Evolutionary conservation across 2,329 filamentous ascomycete genomes (phyloP).

Genomic region (Zymoseptoria tritici): DNA sequence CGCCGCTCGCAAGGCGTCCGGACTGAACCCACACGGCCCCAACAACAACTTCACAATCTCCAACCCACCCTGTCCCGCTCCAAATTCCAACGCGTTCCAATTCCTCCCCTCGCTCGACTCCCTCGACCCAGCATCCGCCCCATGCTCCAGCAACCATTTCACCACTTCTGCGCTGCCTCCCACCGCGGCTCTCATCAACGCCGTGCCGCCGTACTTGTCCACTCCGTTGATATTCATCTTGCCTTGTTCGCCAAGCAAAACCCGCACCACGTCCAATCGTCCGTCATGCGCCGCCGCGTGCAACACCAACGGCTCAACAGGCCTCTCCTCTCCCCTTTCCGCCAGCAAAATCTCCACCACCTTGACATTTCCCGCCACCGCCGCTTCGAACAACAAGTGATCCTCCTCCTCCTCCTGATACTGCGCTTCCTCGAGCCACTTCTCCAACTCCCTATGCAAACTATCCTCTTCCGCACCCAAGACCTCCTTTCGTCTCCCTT

Average conservation of each 20-base stretch:
- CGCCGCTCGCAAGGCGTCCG: conserved; percentile 5
- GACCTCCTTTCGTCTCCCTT: conserved; percentile 1
- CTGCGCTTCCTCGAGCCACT: conserved; percentile 2
- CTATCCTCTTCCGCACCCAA: neutral
- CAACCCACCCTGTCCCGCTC: conserved; percentile 1
- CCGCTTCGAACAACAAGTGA: neutral
- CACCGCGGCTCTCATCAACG: conserved; percentile 11
- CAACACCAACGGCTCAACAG: neutral
- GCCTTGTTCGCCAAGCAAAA: neutral
- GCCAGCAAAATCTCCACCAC: conserved; percentile 5
- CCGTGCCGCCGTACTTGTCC: conserved; percentile 9
- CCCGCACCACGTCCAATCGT: conserved; percentile 1
- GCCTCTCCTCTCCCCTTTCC: too few relatives aligned
- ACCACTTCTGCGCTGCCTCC: conserved; percentile 6
- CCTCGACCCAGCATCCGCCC: conserved; percentile 2
- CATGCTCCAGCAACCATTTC: conserved; percentile 5
- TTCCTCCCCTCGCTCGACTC: conserved; percentile 3
- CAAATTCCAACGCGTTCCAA: conserved; percentile 6
- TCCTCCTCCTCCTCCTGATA: neutral
- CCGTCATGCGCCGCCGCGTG: conserved; percentile 2
- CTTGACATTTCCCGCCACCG: conserved; percentile 3
- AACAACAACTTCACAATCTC: conserved; percentile 4
- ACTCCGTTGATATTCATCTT: conserved; percentile 7
- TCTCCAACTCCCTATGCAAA: neutral
- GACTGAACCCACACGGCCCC: conserved; percentile 4